A percentile compares a stretch with the other conserved stretches of the same genome.
phyloP scores from a whole-genome alignment of 148 eudicot species.

The Fagopyrum tataricum region DNA sequence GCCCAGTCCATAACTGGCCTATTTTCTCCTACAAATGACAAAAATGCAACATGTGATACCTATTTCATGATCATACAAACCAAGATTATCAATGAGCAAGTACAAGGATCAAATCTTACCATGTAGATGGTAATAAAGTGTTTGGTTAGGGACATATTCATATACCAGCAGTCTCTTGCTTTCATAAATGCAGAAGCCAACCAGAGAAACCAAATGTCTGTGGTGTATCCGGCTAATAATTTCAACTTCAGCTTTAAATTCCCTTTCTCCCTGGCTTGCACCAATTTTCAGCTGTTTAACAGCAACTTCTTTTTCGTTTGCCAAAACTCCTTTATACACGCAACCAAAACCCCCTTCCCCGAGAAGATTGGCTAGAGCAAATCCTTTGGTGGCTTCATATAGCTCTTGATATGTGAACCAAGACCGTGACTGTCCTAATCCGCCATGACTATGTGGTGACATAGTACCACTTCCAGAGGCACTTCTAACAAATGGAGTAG shows the following conservation, averaged over 20 bases:
- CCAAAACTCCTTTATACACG: constrained; percentile 52
- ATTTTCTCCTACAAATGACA: constrained; percentile 29
- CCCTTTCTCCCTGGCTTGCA: constrained; percentile 65
- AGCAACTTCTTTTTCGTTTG: constrained; percentile 56
- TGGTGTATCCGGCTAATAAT: constrained; percentile 69
- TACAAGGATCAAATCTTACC: constrained; percentile 31
- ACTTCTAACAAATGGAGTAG: constrained; percentile 30
- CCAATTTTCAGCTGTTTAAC: constrained; percentile 62
- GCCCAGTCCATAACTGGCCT: constrained; percentile 67
- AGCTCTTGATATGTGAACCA: constrained; percentile 59
- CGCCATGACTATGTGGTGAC: constrained; percentile 39
- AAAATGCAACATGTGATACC: not conserved
- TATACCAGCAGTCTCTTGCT: constrained; percentile 56
- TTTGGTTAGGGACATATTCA: constrained; percentile 64
- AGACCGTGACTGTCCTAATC: constrained; percentile 45
- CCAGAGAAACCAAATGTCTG: constrained; percentile 68
- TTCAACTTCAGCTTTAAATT: constrained; percentile 68
- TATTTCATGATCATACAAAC: constrained; percentile 8
- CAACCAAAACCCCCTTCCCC: constrained; percentile 79
- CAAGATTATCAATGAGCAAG: not conserved
- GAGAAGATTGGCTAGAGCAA: constrained; percentile 46
- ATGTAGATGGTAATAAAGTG: constrained; percentile 68
- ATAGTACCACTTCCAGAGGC: constrained; percentile 25
- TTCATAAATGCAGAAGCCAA: constrained; percentile 66
- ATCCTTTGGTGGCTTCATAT: constrained; percentile 47